These are phyloP conservation scores for Clonostachys solani DNA, from an alignment of 2,329 filamentous ascomycete species.

Conservation along the genomic window DNA sequence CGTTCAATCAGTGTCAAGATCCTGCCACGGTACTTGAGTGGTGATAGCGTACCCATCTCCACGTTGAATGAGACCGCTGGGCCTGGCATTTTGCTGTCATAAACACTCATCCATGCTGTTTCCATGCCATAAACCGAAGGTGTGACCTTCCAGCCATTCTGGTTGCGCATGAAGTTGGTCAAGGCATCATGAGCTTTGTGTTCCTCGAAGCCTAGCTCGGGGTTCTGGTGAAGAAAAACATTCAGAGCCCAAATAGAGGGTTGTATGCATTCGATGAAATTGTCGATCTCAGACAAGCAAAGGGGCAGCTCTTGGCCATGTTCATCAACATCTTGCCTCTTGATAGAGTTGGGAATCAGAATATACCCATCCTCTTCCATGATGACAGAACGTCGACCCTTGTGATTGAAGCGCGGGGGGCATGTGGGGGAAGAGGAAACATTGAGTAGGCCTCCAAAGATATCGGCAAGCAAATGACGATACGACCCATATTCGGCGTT, in stretches of 20 bases:
- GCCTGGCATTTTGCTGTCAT: constrained; percentile 24
- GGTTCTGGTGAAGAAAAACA: constrained; percentile 42
- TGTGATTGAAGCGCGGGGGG: too few species aligned
- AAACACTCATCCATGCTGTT: constrained; percentile 38
- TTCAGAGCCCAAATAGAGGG: constrained; percentile 37
- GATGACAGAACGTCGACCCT: background rate
- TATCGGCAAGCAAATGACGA: too few species aligned
- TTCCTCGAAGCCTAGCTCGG: constrained; percentile 35
- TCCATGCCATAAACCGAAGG: constrained; percentile 32
- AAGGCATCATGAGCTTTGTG: constrained; percentile 32
- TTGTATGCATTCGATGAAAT: constrained; percentile 62
- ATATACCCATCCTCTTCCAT: constrained; percentile 5
- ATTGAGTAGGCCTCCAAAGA: too few species aligned
- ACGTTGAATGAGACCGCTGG: constrained; percentile 34
- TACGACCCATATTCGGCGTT: too few species aligned
- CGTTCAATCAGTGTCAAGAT: constrained; percentile 27
- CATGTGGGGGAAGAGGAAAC: too few species aligned
- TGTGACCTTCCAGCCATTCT: constrained; percentile 30
- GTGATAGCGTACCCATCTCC: constrained; percentile 28
- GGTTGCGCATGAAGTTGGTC: constrained; percentile 25
- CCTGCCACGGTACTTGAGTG: constrained; percentile 23
- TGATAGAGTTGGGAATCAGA: constrained; percentile 1
- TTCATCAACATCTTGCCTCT: background rate
- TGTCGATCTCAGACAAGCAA: constrained; percentile 3
- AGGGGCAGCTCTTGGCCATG: background rate